These are phyloP conservation scores for Carpinus fangiana DNA, from an alignment of 306 rosid genomes.

Conservation along the genomic window DNA sequence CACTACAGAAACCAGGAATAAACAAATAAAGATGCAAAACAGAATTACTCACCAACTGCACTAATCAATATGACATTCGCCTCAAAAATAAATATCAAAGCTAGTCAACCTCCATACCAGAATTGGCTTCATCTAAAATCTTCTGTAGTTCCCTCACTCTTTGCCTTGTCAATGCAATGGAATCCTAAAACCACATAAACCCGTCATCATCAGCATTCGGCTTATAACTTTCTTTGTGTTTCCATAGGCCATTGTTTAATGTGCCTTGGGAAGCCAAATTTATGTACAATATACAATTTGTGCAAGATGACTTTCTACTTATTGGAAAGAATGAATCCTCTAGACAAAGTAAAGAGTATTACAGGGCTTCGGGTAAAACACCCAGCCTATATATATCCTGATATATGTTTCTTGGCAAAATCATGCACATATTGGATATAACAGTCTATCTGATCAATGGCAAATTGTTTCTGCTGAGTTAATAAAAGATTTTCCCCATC, in stretches of 20 bases:
- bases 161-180: constrained; percentile 72
- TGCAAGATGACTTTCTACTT: neutral
- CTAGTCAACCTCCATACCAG: constrained; percentile 69
- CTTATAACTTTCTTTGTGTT: neutral
- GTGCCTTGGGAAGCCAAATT: neutral
- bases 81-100: constrained; percentile 8
- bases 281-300: neutral
- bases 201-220: constrained; percentile 14
- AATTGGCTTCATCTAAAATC: constrained; percentile 59
- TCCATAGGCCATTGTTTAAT: neutral
- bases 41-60: constrained; percentile 2
- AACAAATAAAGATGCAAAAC: constrained; percentile 10
- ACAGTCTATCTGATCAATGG: neutral
- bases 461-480: neutral
- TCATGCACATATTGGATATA: neutral
- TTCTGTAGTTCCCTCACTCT: constrained; percentile 68
- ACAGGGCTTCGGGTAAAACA: neutral
- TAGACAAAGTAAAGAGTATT: neutral
- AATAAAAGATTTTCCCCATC: no score
- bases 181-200: constrained; percentile 64
- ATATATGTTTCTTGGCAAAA: neutral
- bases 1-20: constrained; percentile 21
- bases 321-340: neutral
- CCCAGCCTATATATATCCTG: neutral
- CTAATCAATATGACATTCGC: neutral